Percentiles rank a stretch among this genome's conserved stretches.
These are phyloP conservation scores for Eudorina sp. DNA, from an alignment of 139 green algal genomes.

Conservation along the genomic window DNA sequence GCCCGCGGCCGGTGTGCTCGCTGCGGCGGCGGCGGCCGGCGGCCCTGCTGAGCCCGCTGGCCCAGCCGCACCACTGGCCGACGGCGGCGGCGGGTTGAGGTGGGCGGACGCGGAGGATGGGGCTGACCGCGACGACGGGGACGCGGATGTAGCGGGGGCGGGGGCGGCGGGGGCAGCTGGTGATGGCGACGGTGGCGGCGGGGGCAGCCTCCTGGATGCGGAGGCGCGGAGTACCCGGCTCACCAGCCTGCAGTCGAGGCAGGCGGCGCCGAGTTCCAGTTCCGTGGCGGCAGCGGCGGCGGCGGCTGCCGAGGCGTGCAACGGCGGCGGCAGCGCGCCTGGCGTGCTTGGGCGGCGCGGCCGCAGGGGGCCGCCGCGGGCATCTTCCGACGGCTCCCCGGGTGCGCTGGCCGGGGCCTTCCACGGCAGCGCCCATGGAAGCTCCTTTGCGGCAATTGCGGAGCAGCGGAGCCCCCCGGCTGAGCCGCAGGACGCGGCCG, in stretches of 20 bases:
- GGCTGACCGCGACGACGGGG: too few relatives aligned
- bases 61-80: not conserved
- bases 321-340: not conserved
- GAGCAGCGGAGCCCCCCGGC: too few relatives aligned
- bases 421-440: too few relatives aligned
- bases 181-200: not conserved
- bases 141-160: not conserved
- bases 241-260: conserved; percentile 14
- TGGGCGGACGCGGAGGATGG: not conserved
- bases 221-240: not conserved
- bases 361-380: too few relatives aligned
- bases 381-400: too few relatives aligned
- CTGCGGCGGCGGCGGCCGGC: not conserved
- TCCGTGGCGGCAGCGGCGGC: not conserved
- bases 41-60: not conserved
- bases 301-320: not conserved
- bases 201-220: too few relatives aligned
- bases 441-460: too few relatives aligned
- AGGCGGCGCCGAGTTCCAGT: too few relatives aligned
- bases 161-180: not conserved
- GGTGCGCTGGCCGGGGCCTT: too few relatives aligned
- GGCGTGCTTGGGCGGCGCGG: not conserved
- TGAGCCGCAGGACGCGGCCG: too few relatives aligned
- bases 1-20: too few relatives aligned
- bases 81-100: not conserved